phyloP scores from a whole-genome alignment of 192 early-diverging fungal species.

The Entomortierella lignicola region DNA sequence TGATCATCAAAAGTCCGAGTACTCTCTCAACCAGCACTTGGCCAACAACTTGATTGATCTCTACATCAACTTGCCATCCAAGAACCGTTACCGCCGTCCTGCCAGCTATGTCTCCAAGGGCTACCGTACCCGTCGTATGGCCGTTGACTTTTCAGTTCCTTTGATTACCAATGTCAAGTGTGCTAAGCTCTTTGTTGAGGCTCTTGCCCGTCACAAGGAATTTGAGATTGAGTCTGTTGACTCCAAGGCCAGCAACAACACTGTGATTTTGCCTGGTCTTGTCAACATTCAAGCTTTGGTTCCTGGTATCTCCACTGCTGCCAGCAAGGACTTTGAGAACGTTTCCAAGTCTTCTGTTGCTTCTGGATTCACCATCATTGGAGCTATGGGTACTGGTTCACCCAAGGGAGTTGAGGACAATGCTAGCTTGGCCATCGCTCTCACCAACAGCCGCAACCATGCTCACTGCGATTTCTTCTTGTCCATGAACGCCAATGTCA shows the following conservation, averaged over 20 bases:
- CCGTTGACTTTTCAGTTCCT: conserved; percentile 96
- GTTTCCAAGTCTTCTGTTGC: conserved; percentile 79
- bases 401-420: conserved; percentile 66
- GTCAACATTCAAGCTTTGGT: conserved; percentile 84
- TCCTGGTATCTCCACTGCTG: conserved; percentile 58
- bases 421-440: conserved; percentile 65
- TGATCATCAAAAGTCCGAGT: conserved; percentile 80
- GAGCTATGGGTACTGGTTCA: conserved; percentile 67
- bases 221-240: conserved; percentile 87
- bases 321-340: conserved; percentile 67
- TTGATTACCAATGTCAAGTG: conserved; percentile 99
- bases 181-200: conserved; percentile 98
- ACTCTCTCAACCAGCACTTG: conserved; percentile 94
- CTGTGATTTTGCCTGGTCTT: conserved; percentile 86
- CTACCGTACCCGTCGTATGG: conserved; percentile 96
- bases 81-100: conserved; percentile 95
- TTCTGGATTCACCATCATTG: conserved; percentile 89
- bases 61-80: conserved; percentile 99
- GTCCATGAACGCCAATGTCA: conserved; percentile 72
- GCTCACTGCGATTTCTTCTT: conserved; percentile 81
- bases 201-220: conserved; percentile 78
- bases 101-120: conserved; percentile 95
- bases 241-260: conserved; percentile 90
- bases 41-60: conserved; percentile 97
- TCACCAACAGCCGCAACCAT: conserved; percentile 55